These are phyloP conservation scores for Porphyrellus cyaneotinctus DNA, from an alignment of 768 basidiomycete species.

Conservation along the genomic window DNA sequence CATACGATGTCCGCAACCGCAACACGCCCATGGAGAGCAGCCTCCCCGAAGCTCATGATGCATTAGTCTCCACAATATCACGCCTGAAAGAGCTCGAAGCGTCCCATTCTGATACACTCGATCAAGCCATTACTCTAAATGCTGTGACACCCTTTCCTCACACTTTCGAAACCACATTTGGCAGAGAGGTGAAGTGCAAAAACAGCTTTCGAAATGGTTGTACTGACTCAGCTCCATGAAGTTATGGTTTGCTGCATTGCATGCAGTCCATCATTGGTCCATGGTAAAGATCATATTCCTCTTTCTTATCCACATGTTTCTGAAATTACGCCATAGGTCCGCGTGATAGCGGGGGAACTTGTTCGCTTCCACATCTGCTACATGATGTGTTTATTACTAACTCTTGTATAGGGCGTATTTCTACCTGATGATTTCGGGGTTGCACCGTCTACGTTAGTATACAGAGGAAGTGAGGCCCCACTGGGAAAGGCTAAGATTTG, in stretches of 20 bases:
- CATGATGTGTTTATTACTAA: slow-evolving; percentile 7
- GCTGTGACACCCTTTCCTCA: slow-evolving; percentile 80
- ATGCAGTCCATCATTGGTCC: slow-evolving; percentile 90
- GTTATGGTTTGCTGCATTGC: slow-evolving; percentile 84
- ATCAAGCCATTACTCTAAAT: slow-evolving; percentile 64
- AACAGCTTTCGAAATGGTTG: not conserved
- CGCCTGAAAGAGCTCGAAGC: slow-evolving; percentile 49
- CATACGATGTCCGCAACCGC: slow-evolving; percentile 71
- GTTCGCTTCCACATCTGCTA: slow-evolving; percentile 39
- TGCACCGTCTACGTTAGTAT: slow-evolving; percentile 78
- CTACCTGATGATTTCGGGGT: slow-evolving; percentile 78
- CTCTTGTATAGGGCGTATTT: slow-evolving; percentile 49
- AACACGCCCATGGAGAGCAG: slow-evolving; percentile 84
- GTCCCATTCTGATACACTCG: slow-evolving; percentile 41
- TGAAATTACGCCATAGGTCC: slow-evolving; percentile 46
- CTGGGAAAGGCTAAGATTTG: slow-evolving; percentile 65
- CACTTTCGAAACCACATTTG: slow-evolving; percentile 73
- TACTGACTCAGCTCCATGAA: slow-evolving; percentile 27
- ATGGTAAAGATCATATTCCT: slow-evolving; percentile 50
- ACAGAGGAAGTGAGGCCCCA: slow-evolving; percentile 63
- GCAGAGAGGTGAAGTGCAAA: slow-evolving; percentile 58
- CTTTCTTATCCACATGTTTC: slow-evolving; percentile 2
- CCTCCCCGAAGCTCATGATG: slow-evolving; percentile 52
- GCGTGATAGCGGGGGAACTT: slow-evolving; percentile 79
- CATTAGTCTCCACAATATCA: slow-evolving; percentile 52